Evolutionary conservation across 768 basidiomycete genomes (phyloP).

Genomic region (Mycena epipterygia): DNA sequence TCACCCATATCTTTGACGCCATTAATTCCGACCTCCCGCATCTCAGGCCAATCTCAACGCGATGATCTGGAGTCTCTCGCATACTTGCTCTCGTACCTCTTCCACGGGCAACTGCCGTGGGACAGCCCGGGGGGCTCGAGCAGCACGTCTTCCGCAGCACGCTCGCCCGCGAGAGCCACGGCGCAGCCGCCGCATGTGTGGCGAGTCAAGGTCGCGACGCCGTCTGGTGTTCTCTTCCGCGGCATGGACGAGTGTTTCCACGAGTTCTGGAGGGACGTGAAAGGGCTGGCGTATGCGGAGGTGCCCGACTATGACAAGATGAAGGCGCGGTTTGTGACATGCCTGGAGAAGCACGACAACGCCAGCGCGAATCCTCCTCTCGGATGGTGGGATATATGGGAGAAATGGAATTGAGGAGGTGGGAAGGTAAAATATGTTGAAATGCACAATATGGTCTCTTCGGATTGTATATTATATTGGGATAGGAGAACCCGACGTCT

Average conservation of each 20-base stretch:
- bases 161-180: no score
- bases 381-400: constrained; percentile 33
- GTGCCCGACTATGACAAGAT: constrained; percentile 45
- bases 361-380: neutral
- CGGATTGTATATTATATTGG: no score
- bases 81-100: constrained; percentile 50
- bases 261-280: constrained; percentile 48
- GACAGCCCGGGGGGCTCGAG: constrained; percentile 23
- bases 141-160: no score
- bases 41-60: constrained; percentile 51
- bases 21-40: neutral
- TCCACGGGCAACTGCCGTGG: constrained; percentile 51
- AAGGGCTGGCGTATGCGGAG: constrained; percentile 48
- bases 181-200: constrained; percentile 40
- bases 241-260: constrained; percentile 45
- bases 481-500: no score
- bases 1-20: neutral
- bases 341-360: constrained; percentile 31
- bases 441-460: no score
- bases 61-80: constrained; percentile 55
- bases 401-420: neutral
- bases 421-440: neutral
- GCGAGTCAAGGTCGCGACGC: constrained; percentile 46
- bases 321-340: constrained; percentile 38
- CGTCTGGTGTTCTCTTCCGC: constrained; percentile 42